phyloP scores from a whole-genome alignment of 2,329 filamentous ascomycete genomes.

The Coniochaeta ligniaria region DNA sequence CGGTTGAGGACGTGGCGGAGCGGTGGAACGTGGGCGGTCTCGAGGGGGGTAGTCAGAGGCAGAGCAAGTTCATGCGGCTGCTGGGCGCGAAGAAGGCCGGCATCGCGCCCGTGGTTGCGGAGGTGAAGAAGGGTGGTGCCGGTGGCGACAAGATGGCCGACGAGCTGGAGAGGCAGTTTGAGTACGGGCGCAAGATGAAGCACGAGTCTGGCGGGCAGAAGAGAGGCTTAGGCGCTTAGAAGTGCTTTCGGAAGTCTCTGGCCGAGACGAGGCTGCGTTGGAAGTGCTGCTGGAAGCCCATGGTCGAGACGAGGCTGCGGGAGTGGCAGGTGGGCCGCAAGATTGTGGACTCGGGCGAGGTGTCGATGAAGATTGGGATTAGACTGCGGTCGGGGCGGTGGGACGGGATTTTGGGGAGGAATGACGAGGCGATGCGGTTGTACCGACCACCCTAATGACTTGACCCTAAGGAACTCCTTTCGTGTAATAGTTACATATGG shows the following conservation, averaged over 20 bases:
- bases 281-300: neutral
- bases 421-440: neutral
- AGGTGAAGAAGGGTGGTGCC: neutral
- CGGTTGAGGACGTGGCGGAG: constrained; percentile 23
- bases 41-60: constrained; percentile 41
- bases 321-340: neutral
- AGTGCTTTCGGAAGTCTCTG: neutral
- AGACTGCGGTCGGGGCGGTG: neutral
- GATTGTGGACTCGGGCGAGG: neutral
- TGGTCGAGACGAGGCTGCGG: neutral
- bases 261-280: neutral
- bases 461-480: neutral
- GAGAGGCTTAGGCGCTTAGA: constrained; percentile 37
- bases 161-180: constrained; percentile 50
- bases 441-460: too few species aligned
- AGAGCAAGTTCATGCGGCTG: constrained; percentile 50
- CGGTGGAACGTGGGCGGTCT: constrained; percentile 47
- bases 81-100: constrained; percentile 44
- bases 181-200: constrained; percentile 49
- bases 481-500: neutral
- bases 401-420: neutral
- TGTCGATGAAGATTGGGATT: neutral
- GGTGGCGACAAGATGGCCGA: constrained; percentile 32
- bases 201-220: constrained; percentile 40
- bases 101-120: constrained; percentile 12